Percentiles rank a stretch among this genome's conserved stretches.
Conservation (phyloP, 2,329 filamentous ascomycete species). For the Nigrospora sphaerica region DNA sequence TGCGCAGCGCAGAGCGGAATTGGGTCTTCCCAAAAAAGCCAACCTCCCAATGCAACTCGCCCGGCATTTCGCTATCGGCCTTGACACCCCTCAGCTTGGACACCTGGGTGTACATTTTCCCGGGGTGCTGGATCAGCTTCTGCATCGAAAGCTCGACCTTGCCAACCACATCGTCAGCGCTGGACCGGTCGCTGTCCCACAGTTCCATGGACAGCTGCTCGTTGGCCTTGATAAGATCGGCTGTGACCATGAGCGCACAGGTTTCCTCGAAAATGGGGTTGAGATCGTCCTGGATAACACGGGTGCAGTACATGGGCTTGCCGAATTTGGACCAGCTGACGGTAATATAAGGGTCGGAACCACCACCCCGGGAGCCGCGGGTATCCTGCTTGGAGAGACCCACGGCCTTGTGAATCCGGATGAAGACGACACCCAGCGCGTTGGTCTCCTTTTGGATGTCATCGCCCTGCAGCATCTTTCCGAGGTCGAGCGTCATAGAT, state of each 20-base stretch:
- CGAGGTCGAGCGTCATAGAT: slow-evolving; percentile 84
- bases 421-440: slow-evolving; percentile 83
- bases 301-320: slow-evolving; percentile 96
- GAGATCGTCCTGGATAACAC: slow-evolving; percentile 89
- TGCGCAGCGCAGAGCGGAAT: slow-evolving; percentile 76
- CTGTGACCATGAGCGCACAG: slow-evolving; percentile 76
- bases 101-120: slow-evolving; percentile 84
- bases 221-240: slow-evolving; percentile 85
- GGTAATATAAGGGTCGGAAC: slow-evolving; percentile 93
- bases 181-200: slow-evolving; percentile 91
- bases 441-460: slow-evolving; percentile 84
- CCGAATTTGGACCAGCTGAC: slow-evolving; percentile 92
- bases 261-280: slow-evolving; percentile 92
- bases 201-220: slow-evolving; percentile 91
- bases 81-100: slow-evolving; percentile 80
- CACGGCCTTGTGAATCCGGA: slow-evolving; percentile 81
- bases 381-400: slow-evolving; percentile 88
- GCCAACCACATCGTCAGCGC: slow-evolving; percentile 89
- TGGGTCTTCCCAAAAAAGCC: slow-evolving; percentile 90
- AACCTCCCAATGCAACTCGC: slow-evolving; percentile 91
- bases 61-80: slow-evolving; percentile 81
- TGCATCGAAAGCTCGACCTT: slow-evolving; percentile 92
- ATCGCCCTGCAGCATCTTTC: slow-evolving; percentile 85
- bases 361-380: slow-evolving; percentile 75
- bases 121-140: slow-evolving; percentile 89